These are phyloP conservation scores for Sporothrix globosa DNA, from an alignment of 2,329 filamentous ascomycete species.

Conservation along the genomic window DNA sequence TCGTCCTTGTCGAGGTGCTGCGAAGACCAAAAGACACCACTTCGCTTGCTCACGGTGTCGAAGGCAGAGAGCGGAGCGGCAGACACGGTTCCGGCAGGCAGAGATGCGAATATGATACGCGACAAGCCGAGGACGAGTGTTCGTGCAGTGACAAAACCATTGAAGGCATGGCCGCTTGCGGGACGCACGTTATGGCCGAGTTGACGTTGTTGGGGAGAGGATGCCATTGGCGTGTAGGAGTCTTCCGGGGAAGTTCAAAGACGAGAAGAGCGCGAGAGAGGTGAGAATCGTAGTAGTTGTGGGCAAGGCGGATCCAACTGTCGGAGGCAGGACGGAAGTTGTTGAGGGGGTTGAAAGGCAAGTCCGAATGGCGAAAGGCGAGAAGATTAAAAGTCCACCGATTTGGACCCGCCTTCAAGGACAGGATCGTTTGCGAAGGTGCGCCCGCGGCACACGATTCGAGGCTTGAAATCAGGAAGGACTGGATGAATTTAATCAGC, in stretches of 20 bases:
- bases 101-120: slow-evolving; percentile 54
- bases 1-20: slow-evolving; percentile 49
- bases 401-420: slow-evolving; percentile 9
- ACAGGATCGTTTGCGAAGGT: not conserved
- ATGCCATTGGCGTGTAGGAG: slow-evolving; percentile 28
- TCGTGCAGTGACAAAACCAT: slow-evolving; percentile 47
- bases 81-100: slow-evolving; percentile 48
- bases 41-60: slow-evolving; percentile 27
- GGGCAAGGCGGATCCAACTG: not conserved
- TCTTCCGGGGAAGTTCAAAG: not conserved
- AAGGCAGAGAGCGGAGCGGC: slow-evolving; percentile 50
- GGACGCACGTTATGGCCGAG: slow-evolving; percentile 22
- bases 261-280: not conserved
- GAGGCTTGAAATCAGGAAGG: not conserved
- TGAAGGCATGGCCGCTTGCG: slow-evolving; percentile 12
- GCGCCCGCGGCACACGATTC: not conserved
- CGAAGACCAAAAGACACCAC: not conserved
- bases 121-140: slow-evolving; percentile 57
- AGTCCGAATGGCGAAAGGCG: not conserved
- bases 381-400: not conserved
- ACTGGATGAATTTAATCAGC: not conserved
- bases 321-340: not conserved
- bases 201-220: slow-evolving; percentile 11
- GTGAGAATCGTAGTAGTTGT: not conserved
- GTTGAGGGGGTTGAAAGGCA: not conserved